A percentile compares a stretch with the other conserved stretches of the same genome.
Evolutionary conservation across 306 rosid species (phyloP).

Genomic region (Lupinus albus): DNA sequence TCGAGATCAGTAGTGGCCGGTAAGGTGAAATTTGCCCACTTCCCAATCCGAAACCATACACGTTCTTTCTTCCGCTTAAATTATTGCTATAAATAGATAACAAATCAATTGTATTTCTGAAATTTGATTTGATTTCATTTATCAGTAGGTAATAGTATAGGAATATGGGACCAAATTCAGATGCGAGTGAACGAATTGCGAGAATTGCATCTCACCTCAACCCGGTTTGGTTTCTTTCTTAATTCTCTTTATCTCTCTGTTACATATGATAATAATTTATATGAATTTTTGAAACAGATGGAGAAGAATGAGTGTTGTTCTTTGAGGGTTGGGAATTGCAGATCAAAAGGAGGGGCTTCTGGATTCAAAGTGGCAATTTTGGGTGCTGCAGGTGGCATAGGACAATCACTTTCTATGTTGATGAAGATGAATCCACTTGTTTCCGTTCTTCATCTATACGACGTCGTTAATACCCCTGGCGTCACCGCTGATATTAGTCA

Average conservation of each 20-base stretch:
- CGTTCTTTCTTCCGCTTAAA: no score
- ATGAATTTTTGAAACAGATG: slow-evolving; percentile 53
- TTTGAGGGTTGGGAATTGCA: slow-evolving; percentile 57
- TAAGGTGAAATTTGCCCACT: no score
- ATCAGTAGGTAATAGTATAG: no score
- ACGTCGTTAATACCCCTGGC: slow-evolving; percentile 89
- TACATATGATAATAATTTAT: no score
- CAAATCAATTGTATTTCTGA: no score
- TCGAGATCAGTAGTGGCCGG: no score
- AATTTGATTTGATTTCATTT: no score
- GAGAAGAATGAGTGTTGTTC: slow-evolving; percentile 41
- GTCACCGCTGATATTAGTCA: slow-evolving; percentile 92
- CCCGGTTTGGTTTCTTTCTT: slow-evolving; percentile 35
- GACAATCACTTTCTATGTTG: slow-evolving; percentile 85
- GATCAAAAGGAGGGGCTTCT: slow-evolving; percentile 79
- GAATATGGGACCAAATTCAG: no score
- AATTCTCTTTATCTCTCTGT: no score
- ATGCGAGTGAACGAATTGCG: slow-evolving; percentile 63
- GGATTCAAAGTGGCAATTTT: slow-evolving; percentile 86
- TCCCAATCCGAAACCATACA: no score
- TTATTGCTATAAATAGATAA: no score
- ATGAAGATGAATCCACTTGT: slow-evolving; percentile 93
- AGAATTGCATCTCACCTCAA: slow-evolving; percentile 65
- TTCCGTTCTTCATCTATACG: slow-evolving; percentile 88
- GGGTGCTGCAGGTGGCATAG: slow-evolving; percentile 97